These are phyloP conservation scores for Henckelia pumila DNA, from an alignment of 257 asterid species.

Conservation along the genomic window DNA sequence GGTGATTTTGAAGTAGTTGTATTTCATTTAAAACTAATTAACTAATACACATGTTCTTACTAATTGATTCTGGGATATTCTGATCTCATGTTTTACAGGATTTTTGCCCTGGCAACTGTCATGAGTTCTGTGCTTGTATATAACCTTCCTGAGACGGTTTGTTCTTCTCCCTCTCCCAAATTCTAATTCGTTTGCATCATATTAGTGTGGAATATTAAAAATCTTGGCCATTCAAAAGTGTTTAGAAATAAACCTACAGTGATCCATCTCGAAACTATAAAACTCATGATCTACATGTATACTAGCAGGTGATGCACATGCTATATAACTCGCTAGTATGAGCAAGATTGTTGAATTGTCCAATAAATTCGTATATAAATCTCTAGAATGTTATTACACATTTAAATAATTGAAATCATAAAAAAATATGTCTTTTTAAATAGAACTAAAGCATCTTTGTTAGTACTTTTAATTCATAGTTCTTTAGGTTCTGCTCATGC, in stretches of 20 bases:
- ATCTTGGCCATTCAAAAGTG: slow-evolving; percentile 4
- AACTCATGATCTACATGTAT: neutral
- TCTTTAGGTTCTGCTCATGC: neutral
- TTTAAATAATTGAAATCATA: neutral
- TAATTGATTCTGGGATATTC: slow-evolving; percentile 14
- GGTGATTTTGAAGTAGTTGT: slow-evolving; percentile 43
- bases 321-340: neutral
- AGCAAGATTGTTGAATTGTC: neutral
- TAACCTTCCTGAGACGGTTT: slow-evolving; percentile 96
- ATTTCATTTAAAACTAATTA: neutral
- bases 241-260: slow-evolving; percentile 5
- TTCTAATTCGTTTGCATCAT: slow-evolving; percentile 19
- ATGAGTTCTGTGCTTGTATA: slow-evolving; percentile 94
- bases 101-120: slow-evolving; percentile 90
- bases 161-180: slow-evolving; percentile 39
- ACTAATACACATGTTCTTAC: neutral
- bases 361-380: too few relatives aligned
- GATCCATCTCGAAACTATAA: slow-evolving; percentile 2
- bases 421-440: too few relatives aligned
- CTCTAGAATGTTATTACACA: neutral
- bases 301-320: neutral
- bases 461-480: neutral
- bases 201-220: slow-evolving; percentile 7
- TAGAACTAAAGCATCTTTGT: neutral
- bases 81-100: slow-evolving; percentile 45